Evolutionary conservation across 495 filamentous ascomycete genomes (phyloP).

Genomic region (Aspergillus nanangensis): DNA sequence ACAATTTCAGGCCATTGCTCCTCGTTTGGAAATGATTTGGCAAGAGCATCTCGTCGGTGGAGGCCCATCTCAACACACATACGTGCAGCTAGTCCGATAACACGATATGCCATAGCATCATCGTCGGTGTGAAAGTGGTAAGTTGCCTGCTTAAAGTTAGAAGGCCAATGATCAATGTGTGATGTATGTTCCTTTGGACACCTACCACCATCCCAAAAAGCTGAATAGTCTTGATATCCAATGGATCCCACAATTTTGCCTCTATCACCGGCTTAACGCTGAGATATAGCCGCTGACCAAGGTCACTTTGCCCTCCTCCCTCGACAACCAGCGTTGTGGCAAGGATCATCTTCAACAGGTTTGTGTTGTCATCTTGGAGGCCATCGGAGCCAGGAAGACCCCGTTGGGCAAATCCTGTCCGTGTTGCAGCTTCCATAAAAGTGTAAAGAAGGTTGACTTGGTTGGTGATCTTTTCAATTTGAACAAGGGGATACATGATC

Average conservation of each 20-base stretch:
- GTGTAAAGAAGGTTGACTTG: conserved; percentile 62
- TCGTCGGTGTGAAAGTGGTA: conserved; percentile 82
- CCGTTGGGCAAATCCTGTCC: conserved; percentile 54
- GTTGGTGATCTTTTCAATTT: conserved; percentile 60
- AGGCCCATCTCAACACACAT: conserved; percentile 78
- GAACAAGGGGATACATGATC: conserved; percentile 78
- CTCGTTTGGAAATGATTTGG: conserved; percentile 58
- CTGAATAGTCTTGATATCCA: conserved; percentile 65
- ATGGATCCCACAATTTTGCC: conserved; percentile 60
- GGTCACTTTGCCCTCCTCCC: conserved; percentile 68
- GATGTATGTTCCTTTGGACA: background rate
- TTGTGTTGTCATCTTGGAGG: conserved; percentile 63
- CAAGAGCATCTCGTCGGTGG: conserved; percentile 67
- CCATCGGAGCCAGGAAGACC: conserved; percentile 53
- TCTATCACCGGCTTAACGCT: conserved; percentile 67
- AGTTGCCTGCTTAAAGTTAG: conserved; percentile 51
- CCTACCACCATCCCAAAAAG: conserved; percentile 67
- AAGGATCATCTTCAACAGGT: conserved; percentile 73
- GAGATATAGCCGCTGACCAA: conserved; percentile 64
- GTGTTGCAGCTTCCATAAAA: conserved; percentile 64
- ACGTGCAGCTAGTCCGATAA: conserved; percentile 70
- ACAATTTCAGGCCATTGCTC: conserved; percentile 55
- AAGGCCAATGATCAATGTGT: conserved; percentile 1
- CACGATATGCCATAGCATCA: conserved; percentile 73
- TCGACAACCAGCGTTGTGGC: conserved; percentile 71